phyloP scores from a whole-genome alignment of 2,329 filamentous ascomycete species.

The Drechslerella dactyloides region DNA sequence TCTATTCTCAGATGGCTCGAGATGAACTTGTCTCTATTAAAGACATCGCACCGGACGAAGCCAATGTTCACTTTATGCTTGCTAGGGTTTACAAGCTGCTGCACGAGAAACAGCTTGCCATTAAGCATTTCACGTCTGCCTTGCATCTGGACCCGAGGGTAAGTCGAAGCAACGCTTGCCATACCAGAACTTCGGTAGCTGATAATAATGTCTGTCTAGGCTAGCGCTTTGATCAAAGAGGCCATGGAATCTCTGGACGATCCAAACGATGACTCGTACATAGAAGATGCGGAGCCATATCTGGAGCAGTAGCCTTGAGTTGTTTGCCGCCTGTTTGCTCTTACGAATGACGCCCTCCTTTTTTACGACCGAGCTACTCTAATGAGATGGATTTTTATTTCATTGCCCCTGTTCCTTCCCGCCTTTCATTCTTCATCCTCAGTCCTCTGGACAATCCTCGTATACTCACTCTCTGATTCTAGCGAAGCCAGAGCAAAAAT shows the following conservation, averaged over 20 bases:
- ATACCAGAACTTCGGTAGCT: constrained; percentile 45
- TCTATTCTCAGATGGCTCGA: constrained; percentile 71
- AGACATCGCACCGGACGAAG: constrained; percentile 89
- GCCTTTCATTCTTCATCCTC: constrained; percentile 1
- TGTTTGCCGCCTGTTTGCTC: background rate
- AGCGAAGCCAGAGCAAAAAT: constrained; percentile 9
- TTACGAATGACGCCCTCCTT: background rate
- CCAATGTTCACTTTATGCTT: constrained; percentile 92
- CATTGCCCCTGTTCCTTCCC: too few relatives aligned
- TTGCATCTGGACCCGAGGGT: constrained; percentile 97
- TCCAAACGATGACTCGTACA: constrained; percentile 67
- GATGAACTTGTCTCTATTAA: constrained; percentile 86
- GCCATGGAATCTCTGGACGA: constrained; percentile 91
- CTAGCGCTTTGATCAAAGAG: constrained; percentile 92
- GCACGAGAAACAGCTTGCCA: constrained; percentile 77
- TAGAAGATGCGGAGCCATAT: constrained; percentile 48
- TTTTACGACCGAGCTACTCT: background rate
- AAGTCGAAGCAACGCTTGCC: constrained; percentile 56
- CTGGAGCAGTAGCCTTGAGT: constrained; percentile 33
- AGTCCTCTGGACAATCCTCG: background rate
- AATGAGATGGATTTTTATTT: constrained; percentile 1
- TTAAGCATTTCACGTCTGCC: constrained; percentile 92
- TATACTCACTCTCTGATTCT: background rate
- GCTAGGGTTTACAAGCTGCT: constrained; percentile 80
- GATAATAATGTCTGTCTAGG: constrained; percentile 63